Conservation (phyloP, 768 basidiomycete genomes). For the Suillus hirtellus region DNA sequence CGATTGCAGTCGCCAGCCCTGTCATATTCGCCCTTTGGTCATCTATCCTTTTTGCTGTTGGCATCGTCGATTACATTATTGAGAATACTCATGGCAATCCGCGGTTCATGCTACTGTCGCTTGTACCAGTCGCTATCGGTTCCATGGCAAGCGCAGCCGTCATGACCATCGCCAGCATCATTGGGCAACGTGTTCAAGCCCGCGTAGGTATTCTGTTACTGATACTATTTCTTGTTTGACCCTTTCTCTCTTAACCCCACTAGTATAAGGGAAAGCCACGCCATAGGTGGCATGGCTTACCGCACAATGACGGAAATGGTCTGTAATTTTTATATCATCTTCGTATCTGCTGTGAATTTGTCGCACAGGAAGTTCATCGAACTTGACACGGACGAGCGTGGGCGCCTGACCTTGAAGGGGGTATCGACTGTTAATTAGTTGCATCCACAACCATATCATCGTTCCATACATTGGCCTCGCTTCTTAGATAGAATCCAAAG, state of each 20-base stretch:
- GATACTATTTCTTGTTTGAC: not conserved
- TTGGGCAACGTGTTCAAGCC: not conserved
- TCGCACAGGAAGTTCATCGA: not conserved
- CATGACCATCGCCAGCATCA: not conserved
- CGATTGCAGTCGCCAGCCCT: not conserved
- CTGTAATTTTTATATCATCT: not conserved
- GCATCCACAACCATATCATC: not conserved
- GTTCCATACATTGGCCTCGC: not conserved
- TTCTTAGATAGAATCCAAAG: not conserved
- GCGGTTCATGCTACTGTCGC: not conserved
- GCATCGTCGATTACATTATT: not conserved
- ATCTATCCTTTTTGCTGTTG: not conserved
- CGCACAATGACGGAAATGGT: not conserved
- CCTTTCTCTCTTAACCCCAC: not conserved
- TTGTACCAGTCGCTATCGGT: conserved; percentile 4
- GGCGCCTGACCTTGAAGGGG: not conserved
- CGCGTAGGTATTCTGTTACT: not conserved
- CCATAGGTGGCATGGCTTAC: not conserved
- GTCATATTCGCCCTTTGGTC: conserved; percentile 1
- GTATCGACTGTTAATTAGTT: not conserved
- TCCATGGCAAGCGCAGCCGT: not conserved
- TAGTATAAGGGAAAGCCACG: not conserved
- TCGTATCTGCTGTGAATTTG: not conserved
- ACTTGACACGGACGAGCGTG: not conserved
- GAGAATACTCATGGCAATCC: not conserved